Conservation (phyloP, 2,329 filamentous ascomycete species). For the Fusarium graminum region DNA sequence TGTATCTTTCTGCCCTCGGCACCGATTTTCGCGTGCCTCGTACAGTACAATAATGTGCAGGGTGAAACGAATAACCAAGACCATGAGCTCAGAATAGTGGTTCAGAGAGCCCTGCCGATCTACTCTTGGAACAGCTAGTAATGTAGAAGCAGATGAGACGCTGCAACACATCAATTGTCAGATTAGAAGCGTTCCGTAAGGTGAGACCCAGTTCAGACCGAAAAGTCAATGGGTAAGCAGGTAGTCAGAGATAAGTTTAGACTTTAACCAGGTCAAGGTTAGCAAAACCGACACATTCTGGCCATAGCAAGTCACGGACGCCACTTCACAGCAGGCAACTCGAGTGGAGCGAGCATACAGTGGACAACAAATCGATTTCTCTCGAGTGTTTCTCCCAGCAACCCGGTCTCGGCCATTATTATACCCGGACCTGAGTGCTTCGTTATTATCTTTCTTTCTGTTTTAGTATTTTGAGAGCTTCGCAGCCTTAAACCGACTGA, state of each 20-base stretch:
- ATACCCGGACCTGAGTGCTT: constrained; percentile 18
- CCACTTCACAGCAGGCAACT: constrained; percentile 41
- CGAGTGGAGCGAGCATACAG: constrained; percentile 32
- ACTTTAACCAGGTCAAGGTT: constrained; percentile 6
- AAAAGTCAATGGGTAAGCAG: not conserved
- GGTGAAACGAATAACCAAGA: constrained; percentile 74
- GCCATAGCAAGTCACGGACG: constrained; percentile 28
- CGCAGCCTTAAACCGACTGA: constrained; percentile 82
- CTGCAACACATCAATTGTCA: constrained; percentile 69
- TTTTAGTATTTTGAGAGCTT: constrained; percentile 67
- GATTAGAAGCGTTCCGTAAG: constrained; percentile 50
- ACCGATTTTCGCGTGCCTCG: not conserved
- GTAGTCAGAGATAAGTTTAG: not conserved
- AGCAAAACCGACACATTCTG: constrained; percentile 15
- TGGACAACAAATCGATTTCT: constrained; percentile 49
- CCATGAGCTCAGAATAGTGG: constrained; percentile 59
- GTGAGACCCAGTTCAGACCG: constrained; percentile 7
- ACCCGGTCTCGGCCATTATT: constrained; percentile 19
- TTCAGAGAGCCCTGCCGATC: constrained; percentile 71
- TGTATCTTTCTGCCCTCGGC: not conserved
- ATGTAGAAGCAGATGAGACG: constrained; percentile 65
- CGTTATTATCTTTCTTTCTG: constrained; percentile 24
- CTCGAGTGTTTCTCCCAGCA: constrained; percentile 43
- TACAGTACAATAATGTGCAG: constrained; percentile 62
- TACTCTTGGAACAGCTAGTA: constrained; percentile 69